Evolutionary conservation across 768 basidiomycete species (phyloP).

Genomic region (Termitomyces eurrhizus): DNA sequence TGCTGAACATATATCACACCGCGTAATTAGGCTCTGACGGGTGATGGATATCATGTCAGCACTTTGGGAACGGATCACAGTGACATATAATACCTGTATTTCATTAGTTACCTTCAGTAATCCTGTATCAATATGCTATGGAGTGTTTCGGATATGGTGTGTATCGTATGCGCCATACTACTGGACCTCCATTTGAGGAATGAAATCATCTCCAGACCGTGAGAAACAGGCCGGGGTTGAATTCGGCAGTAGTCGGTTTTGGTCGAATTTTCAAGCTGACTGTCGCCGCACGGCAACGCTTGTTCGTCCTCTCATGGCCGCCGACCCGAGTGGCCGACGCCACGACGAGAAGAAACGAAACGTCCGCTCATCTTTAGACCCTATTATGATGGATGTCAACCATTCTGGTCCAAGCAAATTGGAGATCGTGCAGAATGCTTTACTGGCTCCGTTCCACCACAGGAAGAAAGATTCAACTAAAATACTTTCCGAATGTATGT

Average conservation of each 20-base stretch:
- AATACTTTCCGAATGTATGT: slow-evolving; percentile 74
- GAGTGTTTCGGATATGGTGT: background rate
- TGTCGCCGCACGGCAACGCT: background rate
- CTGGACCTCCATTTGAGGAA: background rate
- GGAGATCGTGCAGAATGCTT: slow-evolving; percentile 62
- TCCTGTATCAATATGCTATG: slow-evolving; percentile 13
- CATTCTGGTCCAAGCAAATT: slow-evolving; percentile 43
- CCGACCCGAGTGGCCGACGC: slow-evolving; percentile 30
- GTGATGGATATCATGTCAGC: slow-evolving; percentile 3
- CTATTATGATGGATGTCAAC: slow-evolving; percentile 29
- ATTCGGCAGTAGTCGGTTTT: slow-evolving; percentile 19
- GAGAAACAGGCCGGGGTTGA: slow-evolving; percentile 17
- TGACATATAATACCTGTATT: slow-evolving; percentile 17
- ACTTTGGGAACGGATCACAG: slow-evolving; percentile 13
- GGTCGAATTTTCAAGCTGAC: slow-evolving; percentile 6
- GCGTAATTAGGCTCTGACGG: background rate
- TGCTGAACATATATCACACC: slow-evolving; percentile 1
- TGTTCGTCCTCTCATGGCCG: slow-evolving; percentile 28
- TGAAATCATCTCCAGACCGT: slow-evolving; percentile 11
- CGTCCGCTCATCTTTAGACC: slow-evolving; percentile 35
- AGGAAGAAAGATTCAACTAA: slow-evolving; percentile 66
- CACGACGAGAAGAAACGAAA: slow-evolving; percentile 33
- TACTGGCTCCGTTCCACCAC: slow-evolving; percentile 68
- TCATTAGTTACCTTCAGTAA: slow-evolving; percentile 12
- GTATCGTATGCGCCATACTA: background rate